A percentile compares a stretch with the other conserved stretches of the same genome.
Conservation (phyloP, 2,329 filamentous ascomycete species). For the Phialocephala sp. region DNA sequence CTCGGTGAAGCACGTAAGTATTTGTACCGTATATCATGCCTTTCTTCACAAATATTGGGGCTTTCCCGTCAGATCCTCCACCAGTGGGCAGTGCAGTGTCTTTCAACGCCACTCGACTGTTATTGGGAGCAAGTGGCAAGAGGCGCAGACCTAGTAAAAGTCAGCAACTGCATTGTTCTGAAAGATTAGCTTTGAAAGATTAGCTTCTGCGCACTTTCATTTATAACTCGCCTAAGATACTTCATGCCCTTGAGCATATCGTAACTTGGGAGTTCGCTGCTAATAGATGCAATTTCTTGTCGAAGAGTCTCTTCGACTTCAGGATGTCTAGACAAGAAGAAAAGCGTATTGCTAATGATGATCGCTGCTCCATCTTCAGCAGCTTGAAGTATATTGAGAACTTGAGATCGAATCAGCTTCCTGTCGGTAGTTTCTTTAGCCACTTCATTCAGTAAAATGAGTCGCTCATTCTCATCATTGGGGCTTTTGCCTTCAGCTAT, state of each 20-base stretch:
- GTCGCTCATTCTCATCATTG: neutral
- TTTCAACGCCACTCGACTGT: constrained; percentile 35
- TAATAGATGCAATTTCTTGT: neutral
- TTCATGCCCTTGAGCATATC: constrained; percentile 1
- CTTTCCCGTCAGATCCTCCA: constrained; percentile 42
- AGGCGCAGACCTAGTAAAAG: constrained; percentile 34
- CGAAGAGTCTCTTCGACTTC: neutral
- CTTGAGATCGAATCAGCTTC: constrained; percentile 1
- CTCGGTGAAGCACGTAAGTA: constrained; percentile 42
- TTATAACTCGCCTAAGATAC: neutral
- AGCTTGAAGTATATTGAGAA: neutral
- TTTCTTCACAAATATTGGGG: constrained; percentile 41
- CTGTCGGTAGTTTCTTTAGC: neutral
- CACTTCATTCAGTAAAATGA: neutral
- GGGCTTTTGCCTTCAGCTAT: neutral
- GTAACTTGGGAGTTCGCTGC: neutral
- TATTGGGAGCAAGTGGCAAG: constrained; percentile 48
- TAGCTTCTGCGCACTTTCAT: neutral
- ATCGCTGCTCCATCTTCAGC: neutral
- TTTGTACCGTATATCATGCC: constrained; percentile 35
- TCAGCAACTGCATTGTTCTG: neutral
- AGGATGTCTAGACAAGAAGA: neutral
- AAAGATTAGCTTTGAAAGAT: neutral
- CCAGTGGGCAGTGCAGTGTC: constrained; percentile 48
- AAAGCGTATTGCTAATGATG: constrained; percentile 1